These are phyloP conservation scores for Rhypophila decipiens DNA, from an alignment of 495 filamentous ascomycete genomes.

Conservation along the genomic window DNA sequence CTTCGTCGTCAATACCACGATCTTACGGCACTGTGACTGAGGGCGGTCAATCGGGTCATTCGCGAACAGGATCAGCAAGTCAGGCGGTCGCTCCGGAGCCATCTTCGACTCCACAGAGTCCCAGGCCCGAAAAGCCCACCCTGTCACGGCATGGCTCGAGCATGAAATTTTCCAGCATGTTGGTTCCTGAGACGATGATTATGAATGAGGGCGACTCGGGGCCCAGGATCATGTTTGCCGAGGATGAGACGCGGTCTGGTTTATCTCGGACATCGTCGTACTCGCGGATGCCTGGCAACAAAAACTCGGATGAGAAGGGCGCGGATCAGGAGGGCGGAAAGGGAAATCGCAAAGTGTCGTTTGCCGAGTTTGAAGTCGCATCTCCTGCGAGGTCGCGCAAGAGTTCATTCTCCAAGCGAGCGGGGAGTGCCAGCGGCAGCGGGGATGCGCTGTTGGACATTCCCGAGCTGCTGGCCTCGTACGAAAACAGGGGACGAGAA, in stretches of 20 bases:
- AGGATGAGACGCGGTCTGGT: conserved; percentile 36
- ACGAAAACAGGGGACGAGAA: conserved; percentile 15
- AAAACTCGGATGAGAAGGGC: conserved; percentile 55
- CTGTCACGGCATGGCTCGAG: conserved; percentile 47
- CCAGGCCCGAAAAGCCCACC: conserved; percentile 33
- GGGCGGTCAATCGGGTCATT: not conserved
- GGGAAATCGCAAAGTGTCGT: conserved; percentile 65
- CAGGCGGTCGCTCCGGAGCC: not conserved
- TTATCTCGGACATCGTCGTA: conserved; percentile 42
- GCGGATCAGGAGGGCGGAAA: conserved; percentile 42
- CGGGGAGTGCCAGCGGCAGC: conserved; percentile 1
- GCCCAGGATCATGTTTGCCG: conserved; percentile 73
- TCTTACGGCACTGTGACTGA: conserved; percentile 17
- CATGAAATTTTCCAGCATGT: conserved; percentile 61
- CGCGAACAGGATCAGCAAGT: not conserved
- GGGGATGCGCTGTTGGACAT: conserved; percentile 29
- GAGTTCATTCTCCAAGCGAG: conserved; percentile 24
- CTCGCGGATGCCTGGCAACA: conserved; percentile 55
- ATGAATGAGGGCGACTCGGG: conserved; percentile 57
- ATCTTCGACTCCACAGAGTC: conserved; percentile 2
- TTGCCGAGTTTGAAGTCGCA: conserved; percentile 35
- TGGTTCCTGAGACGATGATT: conserved; percentile 68
- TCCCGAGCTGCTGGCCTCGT: conserved; percentile 27
- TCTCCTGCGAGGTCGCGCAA: conserved; percentile 22
- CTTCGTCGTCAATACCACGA: not conserved